phyloP scores from a whole-genome alignment of 140 eudicot genomes.

The Ambrosia hybrid region DNA sequence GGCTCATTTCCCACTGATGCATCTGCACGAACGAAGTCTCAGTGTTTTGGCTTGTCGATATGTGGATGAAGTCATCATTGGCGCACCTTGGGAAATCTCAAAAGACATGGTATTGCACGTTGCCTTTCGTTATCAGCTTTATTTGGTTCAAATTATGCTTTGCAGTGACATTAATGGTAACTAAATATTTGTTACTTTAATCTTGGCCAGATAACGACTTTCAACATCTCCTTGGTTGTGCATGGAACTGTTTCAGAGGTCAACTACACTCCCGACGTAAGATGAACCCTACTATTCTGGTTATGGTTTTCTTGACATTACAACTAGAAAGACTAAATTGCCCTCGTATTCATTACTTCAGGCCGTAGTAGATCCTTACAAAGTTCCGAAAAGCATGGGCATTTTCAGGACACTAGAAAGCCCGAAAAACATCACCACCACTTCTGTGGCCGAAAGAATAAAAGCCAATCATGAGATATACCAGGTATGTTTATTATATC shows the following conservation, averaged over 20 bases:
- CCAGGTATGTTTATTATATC: slow-evolving; percentile 41
- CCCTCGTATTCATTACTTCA: slow-evolving; percentile 31
- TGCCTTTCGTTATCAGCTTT: too few relatives aligned
- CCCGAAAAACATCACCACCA: slow-evolving; percentile 80
- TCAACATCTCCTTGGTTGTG: slow-evolving; percentile 84
- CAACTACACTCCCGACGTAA: slow-evolving; percentile 45
- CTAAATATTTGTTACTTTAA: not conserved
- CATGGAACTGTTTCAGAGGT: slow-evolving; percentile 86
- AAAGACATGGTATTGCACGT: slow-evolving; percentile 59
- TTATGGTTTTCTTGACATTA: not conserved
- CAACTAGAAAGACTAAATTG: slow-evolving; percentile 1
- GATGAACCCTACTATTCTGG: slow-evolving; percentile 17
- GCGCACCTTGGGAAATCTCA: slow-evolving; percentile 85
- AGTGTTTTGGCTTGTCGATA: slow-evolving; percentile 88
- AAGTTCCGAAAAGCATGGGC: slow-evolving; percentile 73
- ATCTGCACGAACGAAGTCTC: slow-evolving; percentile 90
- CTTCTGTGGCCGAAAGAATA: slow-evolving; percentile 76
- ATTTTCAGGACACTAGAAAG: slow-evolving; percentile 70
- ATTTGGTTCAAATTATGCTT: slow-evolving; percentile 2
- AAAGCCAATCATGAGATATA: slow-evolving; percentile 82
- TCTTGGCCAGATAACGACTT: slow-evolving; percentile 61
- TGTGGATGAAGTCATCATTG: slow-evolving; percentile 92
- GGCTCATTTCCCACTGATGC: slow-evolving; percentile 74
- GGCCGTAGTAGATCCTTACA: slow-evolving; percentile 62
- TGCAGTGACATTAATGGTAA: not conserved